phyloP scores from a whole-genome alignment of 179 eudicot species.

The Monotropa hypopitys region DNA sequence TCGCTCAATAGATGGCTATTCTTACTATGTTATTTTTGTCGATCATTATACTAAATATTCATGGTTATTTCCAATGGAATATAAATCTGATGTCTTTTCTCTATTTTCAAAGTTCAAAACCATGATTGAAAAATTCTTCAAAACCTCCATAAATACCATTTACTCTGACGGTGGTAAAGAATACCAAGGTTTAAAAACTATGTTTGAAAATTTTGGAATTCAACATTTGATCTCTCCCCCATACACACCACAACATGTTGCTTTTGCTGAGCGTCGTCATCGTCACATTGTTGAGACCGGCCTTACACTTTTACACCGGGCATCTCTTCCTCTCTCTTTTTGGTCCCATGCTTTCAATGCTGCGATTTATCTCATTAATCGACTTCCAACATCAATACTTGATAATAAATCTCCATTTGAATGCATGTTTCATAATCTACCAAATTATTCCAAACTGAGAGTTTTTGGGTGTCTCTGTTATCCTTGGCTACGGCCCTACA shows the following conservation, averaged over 20 bases:
- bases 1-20: neutral
- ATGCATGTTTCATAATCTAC: neutral
- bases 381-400: neutral
- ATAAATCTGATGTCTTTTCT: neutral
- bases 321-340: neutral
- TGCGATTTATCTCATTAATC: neutral
- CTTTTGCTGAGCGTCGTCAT: neutral
- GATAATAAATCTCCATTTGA: neutral
- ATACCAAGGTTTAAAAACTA: constrained; percentile 1
- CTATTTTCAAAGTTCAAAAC: neutral
- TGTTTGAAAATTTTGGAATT: neutral
- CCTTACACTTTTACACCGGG: neutral
- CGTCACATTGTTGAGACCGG: neutral
- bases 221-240: neutral
- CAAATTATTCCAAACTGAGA: constrained; percentile 1
- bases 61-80: constrained; percentile 5
- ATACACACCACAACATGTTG: constrained; percentile 6
- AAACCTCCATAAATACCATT: neutral
- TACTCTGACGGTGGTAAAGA: constrained; percentile 6
- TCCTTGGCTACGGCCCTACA: neutral
- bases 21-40: constrained; percentile 2
- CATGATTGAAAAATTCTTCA: constrained; percentile 3
- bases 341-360: neutral
- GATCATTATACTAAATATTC: constrained; percentile 7
- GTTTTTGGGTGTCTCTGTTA: constrained; percentile 6